Evolutionary conservation across 2,329 filamentous ascomycete species (phyloP).

Genomic region (Pyrenochaeta sp.): DNA sequence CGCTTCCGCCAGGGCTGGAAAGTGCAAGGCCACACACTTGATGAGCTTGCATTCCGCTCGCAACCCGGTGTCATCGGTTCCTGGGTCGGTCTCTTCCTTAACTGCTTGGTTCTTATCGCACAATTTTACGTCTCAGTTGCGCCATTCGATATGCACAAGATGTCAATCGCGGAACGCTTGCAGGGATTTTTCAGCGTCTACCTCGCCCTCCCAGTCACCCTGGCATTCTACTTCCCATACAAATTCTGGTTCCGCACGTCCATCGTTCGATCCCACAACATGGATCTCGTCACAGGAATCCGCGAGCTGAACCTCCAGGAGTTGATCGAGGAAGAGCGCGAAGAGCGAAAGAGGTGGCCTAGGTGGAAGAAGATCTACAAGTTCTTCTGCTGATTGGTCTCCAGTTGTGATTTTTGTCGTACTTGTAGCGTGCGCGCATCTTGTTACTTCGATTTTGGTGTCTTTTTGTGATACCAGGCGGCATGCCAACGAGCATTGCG

Average conservation of each 20-base stretch:
- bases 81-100: constrained; percentile 79
- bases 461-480: constrained; percentile 42
- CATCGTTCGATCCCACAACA: constrained; percentile 72
- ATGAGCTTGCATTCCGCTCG: constrained; percentile 81
- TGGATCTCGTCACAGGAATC: constrained; percentile 87
- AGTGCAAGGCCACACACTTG: constrained; percentile 67
- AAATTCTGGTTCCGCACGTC: constrained; percentile 77
- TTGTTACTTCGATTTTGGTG: constrained; percentile 13
- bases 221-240: constrained; percentile 74
- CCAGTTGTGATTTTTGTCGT: constrained; percentile 1
- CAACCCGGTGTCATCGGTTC: constrained; percentile 82
- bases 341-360: constrained; percentile 68
- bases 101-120: constrained; percentile 76
- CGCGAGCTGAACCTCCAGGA: constrained; percentile 83
- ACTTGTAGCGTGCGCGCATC: constrained; percentile 24
- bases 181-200: constrained; percentile 77
- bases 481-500: constrained; percentile 33
- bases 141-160: constrained; percentile 67
- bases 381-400: constrained; percentile 51
- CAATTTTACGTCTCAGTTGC: constrained; percentile 90
- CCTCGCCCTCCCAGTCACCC: constrained; percentile 72
- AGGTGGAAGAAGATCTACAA: constrained; percentile 59
- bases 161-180: constrained; percentile 57
- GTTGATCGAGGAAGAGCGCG: constrained; percentile 79
- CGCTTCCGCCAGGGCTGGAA: constrained; percentile 70